Base-by-base conservation (phyloP, 805 yeast species). In the Saccharomyces kudriavzevii region DNA sequence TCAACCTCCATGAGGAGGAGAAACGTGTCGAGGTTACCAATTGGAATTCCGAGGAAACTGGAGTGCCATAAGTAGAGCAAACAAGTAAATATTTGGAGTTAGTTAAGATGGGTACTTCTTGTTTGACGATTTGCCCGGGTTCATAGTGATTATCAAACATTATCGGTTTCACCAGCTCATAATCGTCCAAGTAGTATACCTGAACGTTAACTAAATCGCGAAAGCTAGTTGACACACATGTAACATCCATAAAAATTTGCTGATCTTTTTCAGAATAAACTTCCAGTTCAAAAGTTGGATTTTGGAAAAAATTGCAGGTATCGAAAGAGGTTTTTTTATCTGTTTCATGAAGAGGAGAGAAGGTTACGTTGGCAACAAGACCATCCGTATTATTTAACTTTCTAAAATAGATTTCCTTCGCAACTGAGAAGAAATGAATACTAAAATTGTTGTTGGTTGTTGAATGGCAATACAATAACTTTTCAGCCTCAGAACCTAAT, bases 391-490 rank as follows among this genome's bases (percentile, higher is more conserved):
- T 24, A 17, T 35, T 35, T 4, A 35, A 13, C 17, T 11, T 35
- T 35, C 17, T 22, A 35, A 35, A 35, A 35, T 2, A 35, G n/a
- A 35, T 17, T 9, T 35, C 43, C 43, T 35, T 35, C 11, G 17
- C 43, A 8, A 35, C 24, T n/a, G 62, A 56, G 48, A 57, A 58
- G 8, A 55, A 29, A 51, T 64, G 67, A 9, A 64, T 46, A 2
- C 68, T 64, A 40, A 60, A 65, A 17, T 57, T 53, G 8, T 58
- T 56, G 26, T 56, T 53, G 1, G 35, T 35, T 14, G 61, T 58
- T 2, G 72, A 68, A 52, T 65, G 64, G 25, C 66, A 65, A 46
- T 59, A 60, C 11, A 63, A 48, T 2, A 45, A 40, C n/a, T 31
- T 49, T 3, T 43, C 27, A 9, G 46, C 45, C 2, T 48, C 47